Base-by-base conservation (phyloP, 1,284 basidiomycete species). In the Mycena sp. region DNA sequence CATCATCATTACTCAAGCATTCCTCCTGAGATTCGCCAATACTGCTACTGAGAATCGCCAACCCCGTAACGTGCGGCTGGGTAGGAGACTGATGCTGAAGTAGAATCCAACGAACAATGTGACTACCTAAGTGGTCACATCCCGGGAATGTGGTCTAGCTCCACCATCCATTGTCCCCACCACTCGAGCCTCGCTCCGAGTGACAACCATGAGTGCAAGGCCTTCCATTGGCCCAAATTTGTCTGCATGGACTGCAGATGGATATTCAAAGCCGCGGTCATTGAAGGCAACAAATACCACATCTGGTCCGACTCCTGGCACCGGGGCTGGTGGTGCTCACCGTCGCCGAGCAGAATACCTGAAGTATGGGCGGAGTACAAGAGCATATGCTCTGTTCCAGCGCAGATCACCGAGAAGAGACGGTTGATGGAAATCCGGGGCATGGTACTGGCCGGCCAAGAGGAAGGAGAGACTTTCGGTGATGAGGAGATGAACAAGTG, bases 191-290 rank as follows among this genome's bases (percentile, higher is more conserved):
- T 62, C 12, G 46, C 60, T 9, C 60, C 60, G 16, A 50, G 48
- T n/a, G 45, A 35, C 12, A 40, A 62, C 38, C 60, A 62, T 37
- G 16, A 14, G 23, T 62, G 60, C 38, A 54, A 56, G 44, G 41
- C 45, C 6, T 32, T 45, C 12, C 50, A 51, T 50, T 44, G 53
- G 4, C 60, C 60, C 43, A 62, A 62, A 38, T 62, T 62, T 29
- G 60, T 62, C 38, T 62, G 60, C 44, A 35, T 62, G 44, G 37
- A 16, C 25, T 62, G 60, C 38, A 37, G 53, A 26, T 53, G 60
- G 2, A 38, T 19, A 21, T 62, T 62, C 53, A 62, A 62, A 26
- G 21, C 53, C 3, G 52, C 53, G 2, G 4, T 62, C 10, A 37
- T 62, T 16, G 53, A 55, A 28, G 51, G 53, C 35, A 62, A 62